phyloP scores from a whole-genome alignment of 164 flowering plant genomes.

The Euptelea pleiosperma region DNA sequence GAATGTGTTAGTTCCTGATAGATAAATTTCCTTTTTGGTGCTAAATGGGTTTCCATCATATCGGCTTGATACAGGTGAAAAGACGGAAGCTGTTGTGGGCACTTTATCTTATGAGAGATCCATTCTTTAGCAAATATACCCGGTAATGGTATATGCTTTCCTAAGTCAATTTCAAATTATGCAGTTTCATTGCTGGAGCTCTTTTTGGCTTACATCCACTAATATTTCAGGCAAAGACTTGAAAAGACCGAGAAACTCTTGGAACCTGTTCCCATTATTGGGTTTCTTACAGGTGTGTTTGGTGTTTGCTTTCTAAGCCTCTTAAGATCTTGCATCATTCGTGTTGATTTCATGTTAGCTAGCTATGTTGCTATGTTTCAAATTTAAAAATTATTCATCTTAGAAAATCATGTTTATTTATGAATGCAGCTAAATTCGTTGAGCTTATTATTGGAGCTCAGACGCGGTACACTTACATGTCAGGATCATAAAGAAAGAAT shows the following conservation, averaged over 20 bases:
- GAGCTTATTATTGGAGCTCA: conserved; percentile 91
- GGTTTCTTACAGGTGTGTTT: conserved; percentile 68
- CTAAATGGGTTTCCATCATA: conserved; percentile 3
- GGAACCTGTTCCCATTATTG: conserved; percentile 79
- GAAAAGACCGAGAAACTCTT: conserved; percentile 54
- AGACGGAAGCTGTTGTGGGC: conserved; percentile 89
- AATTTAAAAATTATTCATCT: no score
- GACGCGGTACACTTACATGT: conserved; percentile 90
- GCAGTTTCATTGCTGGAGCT: not conserved
- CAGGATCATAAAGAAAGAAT: conserved; percentile 64
- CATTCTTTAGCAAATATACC: conserved; percentile 80
- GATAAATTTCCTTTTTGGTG: not conserved
- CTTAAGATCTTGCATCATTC: not conserved
- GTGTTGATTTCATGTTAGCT: no score
- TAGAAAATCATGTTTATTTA: conserved; percentile 3
- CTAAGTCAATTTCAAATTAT: not conserved
- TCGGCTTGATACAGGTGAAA: conserved; percentile 46
- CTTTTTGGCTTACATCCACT: not conserved
- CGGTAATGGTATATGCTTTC: conserved; percentile 40
- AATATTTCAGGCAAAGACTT: conserved; percentile 60
- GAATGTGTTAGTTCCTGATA: not conserved
- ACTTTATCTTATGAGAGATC: conserved; percentile 96
- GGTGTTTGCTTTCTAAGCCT: not conserved
- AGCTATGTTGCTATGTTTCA: no score
- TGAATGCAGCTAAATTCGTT: conserved; percentile 70